These are phyloP conservation scores for Pythium volutum DNA, from an alignment of 352 stramenopile genomes.

Conservation along the genomic window DNA sequence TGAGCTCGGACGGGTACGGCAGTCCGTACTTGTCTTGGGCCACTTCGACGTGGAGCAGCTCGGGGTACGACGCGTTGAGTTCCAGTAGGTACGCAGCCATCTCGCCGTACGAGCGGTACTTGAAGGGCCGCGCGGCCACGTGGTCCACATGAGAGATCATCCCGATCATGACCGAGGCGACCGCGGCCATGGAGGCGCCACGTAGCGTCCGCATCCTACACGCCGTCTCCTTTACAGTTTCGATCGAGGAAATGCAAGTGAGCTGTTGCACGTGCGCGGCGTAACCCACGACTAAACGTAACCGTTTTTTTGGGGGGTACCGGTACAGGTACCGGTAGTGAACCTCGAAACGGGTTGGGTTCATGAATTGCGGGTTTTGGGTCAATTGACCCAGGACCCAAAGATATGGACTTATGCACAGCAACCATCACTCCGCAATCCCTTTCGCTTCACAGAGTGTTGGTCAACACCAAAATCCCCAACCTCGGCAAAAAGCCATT, in stretches of 20 bases:
- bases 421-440: constrained; percentile 3
- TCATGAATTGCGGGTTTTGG: not conserved
- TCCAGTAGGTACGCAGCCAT: constrained; percentile 61
- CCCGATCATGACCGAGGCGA: constrained; percentile 2
- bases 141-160: not conserved
- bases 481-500: not conserved
- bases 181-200: not conserved
- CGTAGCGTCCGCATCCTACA: constrained; percentile 3
- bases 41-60: constrained; percentile 74
- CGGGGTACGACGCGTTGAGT: constrained; percentile 72
- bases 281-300: too few species aligned
- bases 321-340: too few species aligned
- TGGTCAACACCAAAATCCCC: not conserved
- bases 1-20: constrained; percentile 64
- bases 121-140: constrained; percentile 30
- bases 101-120: constrained; percentile 73
- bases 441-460: constrained; percentile 3
- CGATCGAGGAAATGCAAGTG: too few species aligned
- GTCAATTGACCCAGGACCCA: not conserved
- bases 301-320: too few species aligned
- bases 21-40: constrained; percentile 83
- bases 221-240: not conserved
- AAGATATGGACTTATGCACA: too few species aligned
- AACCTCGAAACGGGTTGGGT: constrained; percentile 6
- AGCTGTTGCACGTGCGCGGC: not conserved